Percentiles rank a stretch among this genome's conserved stretches.
Evolutionary conservation across 768 basidiomycete species (phyloP).

Genomic region (Pisolithus sp.): DNA sequence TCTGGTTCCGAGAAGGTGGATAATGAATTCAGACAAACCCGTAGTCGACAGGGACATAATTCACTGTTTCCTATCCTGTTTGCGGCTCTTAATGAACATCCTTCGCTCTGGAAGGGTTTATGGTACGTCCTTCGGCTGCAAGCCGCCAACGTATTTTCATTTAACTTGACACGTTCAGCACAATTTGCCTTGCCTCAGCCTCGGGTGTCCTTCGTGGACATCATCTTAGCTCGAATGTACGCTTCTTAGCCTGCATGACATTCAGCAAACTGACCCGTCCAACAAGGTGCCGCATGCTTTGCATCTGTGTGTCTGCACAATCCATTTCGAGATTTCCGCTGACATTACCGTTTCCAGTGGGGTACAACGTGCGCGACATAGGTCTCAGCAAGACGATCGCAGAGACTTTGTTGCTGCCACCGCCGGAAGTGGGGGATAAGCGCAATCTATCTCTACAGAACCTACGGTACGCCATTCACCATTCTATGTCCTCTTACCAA

Average conservation of each 20-base stretch:
- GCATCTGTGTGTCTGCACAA: not conserved
- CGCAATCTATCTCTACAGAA: too few species aligned
- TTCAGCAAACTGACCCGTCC: not conserved
- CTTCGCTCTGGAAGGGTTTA: not conserved
- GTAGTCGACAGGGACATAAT: conserved; percentile 5
- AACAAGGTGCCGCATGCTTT: not conserved
- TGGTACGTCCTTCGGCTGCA: not conserved
- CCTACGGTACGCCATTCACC: not conserved
- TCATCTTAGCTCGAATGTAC: not conserved
- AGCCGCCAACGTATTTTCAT: not conserved
- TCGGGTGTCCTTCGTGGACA: not conserved
- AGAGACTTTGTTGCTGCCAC: not conserved
- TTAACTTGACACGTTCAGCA: not conserved
- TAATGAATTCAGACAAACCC: conserved; percentile 21
- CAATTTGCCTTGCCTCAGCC: not conserved
- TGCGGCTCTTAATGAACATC: not conserved
- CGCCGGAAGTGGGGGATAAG: not conserved
- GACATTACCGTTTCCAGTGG: not conserved
- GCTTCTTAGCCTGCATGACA: not conserved
- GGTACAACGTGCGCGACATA: not conserved
- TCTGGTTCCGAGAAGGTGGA: conserved; percentile 51
- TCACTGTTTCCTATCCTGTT: not conserved
- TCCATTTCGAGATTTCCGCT: not conserved
- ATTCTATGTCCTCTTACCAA: not conserved
- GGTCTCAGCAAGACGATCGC: not conserved